These are phyloP conservation scores for Penicillium paradoxum DNA, from an alignment of 495 filamentous ascomycete genomes.

Conservation along the genomic window DNA sequence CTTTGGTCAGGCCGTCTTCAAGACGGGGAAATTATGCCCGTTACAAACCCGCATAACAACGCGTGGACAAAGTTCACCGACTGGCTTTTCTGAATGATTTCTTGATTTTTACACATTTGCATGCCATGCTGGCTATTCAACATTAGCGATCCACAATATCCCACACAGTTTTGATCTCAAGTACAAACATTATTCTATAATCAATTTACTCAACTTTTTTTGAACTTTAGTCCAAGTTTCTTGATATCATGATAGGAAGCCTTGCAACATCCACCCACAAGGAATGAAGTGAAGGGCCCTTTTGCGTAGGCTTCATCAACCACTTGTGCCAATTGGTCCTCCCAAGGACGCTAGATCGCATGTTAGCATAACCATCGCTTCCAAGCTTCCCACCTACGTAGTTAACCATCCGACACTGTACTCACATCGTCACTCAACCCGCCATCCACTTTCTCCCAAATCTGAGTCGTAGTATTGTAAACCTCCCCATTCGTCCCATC, in stretches of 20 bases:
- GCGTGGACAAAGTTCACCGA: conserved; percentile 26
- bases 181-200: not conserved
- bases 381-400: not conserved
- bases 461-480: conserved; percentile 57
- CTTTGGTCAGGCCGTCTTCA: conserved; percentile 35
- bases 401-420: not conserved
- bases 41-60: conserved; percentile 16
- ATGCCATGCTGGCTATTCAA: conserved; percentile 9
- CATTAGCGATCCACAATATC: conserved; percentile 2
- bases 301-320: conserved; percentile 36
- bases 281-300: conserved; percentile 43
- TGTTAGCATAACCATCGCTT: conserved; percentile 5
- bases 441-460: conserved; percentile 45
- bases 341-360: conserved; percentile 41
- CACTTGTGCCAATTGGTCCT: conserved; percentile 35
- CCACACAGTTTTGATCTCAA: not conserved
- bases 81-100: conserved; percentile 24
- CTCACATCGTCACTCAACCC: conserved; percentile 5
- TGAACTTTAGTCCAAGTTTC: conserved; percentile 34
- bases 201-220: not conserved
- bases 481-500: conserved; percentile 63
- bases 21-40: conserved; percentile 30
- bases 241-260: conserved; percentile 46
- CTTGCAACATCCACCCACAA: conserved; percentile 62
- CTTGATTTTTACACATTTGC: conserved; percentile 18